These are phyloP conservation scores for Testicularia cyperi DNA, from an alignment of 1,284 basidiomycete genomes.

Conservation along the genomic window DNA sequence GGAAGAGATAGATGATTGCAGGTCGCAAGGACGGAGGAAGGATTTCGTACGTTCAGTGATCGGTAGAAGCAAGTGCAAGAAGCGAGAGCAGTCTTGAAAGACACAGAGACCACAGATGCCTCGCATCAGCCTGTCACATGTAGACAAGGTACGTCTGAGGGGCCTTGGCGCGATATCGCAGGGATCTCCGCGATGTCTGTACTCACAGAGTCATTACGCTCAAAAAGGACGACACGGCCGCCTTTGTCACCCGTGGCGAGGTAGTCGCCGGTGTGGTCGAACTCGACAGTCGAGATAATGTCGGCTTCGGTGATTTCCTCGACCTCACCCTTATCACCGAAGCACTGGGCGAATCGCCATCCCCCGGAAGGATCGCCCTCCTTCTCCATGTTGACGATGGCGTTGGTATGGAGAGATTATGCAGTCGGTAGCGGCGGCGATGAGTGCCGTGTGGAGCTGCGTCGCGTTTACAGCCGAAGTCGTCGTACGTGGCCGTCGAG, in stretches of 20 bases:
- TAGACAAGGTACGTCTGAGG: no score
- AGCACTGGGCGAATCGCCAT: slow-evolving; percentile 99
- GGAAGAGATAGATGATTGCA: no score
- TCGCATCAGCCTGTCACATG: no score
- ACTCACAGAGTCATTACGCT: slow-evolving; percentile 93
- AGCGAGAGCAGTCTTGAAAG: no score
- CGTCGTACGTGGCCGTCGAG: neutral
- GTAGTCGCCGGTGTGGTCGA: slow-evolving; percentile 98
- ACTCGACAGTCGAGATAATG: slow-evolving; percentile 82
- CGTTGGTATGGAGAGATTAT: slow-evolving; percentile 5
- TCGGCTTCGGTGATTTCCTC: slow-evolving; percentile 98
- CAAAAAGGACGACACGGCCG: slow-evolving; percentile 96
- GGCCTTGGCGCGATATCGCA: no score
- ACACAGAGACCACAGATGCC: no score
- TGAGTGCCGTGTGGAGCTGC: no score
- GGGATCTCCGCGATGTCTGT: no score
- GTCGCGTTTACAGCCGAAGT: neutral
- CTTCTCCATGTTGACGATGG: slow-evolving; percentile 50
- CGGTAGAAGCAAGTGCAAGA: no score
- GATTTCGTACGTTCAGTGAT: no score
- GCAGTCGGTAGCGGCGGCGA: no score
- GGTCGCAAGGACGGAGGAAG: neutral
- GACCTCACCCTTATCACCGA: slow-evolving; percentile 76
- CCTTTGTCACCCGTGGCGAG: slow-evolving; percentile 98
- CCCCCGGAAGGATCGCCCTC: slow-evolving; percentile 58